These are phyloP conservation scores for Paraleonurus japonicus DNA, from an alignment of 257 asterid genomes.

Conservation along the genomic window DNA sequence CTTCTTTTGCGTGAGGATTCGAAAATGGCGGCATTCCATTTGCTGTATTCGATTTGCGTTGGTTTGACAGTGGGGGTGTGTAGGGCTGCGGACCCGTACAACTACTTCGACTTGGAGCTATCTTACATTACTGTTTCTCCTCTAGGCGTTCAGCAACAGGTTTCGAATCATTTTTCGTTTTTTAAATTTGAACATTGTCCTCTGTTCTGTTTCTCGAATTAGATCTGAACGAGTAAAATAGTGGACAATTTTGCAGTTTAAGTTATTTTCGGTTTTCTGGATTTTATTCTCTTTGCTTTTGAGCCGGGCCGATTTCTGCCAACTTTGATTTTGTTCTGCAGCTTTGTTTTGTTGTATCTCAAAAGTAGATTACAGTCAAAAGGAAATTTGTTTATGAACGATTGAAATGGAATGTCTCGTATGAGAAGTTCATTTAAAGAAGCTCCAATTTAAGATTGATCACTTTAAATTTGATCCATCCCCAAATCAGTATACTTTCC, in stretches of 20 bases:
- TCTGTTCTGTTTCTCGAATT: background rate
- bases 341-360: background rate
- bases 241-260: background rate
- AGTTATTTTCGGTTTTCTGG: background rate
- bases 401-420: background rate
- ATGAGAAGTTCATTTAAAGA: background rate
- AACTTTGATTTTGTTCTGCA: background rate
- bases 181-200: background rate
- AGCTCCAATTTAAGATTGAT: background rate
- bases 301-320: background rate
- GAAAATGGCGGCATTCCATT: background rate
- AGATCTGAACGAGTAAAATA: background rate
- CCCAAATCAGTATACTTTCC: background rate
- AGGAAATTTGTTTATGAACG: background rate
- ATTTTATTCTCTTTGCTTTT: background rate
- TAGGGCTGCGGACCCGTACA: background rate
- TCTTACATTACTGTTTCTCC: conserved; percentile 1
- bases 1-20: background rate
- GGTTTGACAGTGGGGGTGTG: background rate
- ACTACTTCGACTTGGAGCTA: background rate
- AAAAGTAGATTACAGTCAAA: background rate
- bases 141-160: background rate
- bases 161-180: background rate
- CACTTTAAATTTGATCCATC: background rate
- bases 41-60: background rate